Evolutionary conservation across 352 stramenopile species (phyloP).

Genomic region (Elongisporangium undulatum): DNA sequence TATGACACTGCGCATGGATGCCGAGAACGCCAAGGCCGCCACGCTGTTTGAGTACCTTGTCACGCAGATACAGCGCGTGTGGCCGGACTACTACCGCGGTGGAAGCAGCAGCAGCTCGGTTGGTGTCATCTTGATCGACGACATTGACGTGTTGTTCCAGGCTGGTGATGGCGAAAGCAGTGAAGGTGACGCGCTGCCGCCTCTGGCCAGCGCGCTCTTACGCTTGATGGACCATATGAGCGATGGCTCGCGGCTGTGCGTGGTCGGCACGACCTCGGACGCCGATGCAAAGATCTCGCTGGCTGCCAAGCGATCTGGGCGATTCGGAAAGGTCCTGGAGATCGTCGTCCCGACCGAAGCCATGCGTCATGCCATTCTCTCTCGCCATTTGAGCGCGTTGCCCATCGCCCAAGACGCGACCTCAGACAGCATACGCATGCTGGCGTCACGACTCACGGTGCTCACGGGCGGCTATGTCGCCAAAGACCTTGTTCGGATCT

Average conservation of each 20-base stretch:
- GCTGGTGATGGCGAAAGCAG: constrained; percentile 24
- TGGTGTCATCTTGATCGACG: constrained; percentile 63
- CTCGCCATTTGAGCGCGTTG: constrained; percentile 27
- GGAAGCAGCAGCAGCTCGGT: constrained; percentile 3
- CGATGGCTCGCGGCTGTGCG: constrained; percentile 24
- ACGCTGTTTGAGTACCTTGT: constrained; percentile 59
- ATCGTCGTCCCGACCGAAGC: constrained; percentile 62
- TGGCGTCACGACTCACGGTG: constrained; percentile 38
- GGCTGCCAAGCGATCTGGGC: constrained; percentile 35
- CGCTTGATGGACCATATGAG: constrained; percentile 53
- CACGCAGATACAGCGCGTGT: constrained; percentile 26
- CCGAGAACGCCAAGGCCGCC: constrained; percentile 32
- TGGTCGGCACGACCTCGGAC: constrained; percentile 44
- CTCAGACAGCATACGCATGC: constrained; percentile 2
- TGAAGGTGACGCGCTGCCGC: constrained; percentile 24
- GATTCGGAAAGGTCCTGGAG: constrained; percentile 58
- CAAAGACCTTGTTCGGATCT: constrained; percentile 73
- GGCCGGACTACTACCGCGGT: constrained; percentile 10
- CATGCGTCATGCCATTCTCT: constrained; percentile 46
- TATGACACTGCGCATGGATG: constrained; percentile 55
- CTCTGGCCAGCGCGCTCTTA: constrained; percentile 56
- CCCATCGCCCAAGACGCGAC: constrained; percentile 9
- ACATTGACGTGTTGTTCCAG: constrained; percentile 66
- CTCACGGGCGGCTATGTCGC: constrained; percentile 74
- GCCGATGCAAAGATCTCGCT: constrained; percentile 31